Conservation (phyloP, 495 filamentous ascomycete species). For the Aspergillus egyptiacus region DNA sequence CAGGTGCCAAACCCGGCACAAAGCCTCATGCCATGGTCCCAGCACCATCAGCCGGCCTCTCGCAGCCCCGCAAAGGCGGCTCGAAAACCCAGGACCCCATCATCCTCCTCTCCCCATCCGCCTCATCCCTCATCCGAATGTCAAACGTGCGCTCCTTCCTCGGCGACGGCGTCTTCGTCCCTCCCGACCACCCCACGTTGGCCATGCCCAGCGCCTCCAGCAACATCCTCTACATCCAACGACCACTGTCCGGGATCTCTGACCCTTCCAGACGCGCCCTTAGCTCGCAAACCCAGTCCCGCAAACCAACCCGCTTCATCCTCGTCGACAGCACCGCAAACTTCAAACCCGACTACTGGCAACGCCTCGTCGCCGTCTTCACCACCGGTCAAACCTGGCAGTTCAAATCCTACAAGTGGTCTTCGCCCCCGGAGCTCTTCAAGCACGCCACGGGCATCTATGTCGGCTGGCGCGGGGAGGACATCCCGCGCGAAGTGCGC, state of each 20-base stretch:
- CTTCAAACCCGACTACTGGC: slow-evolving; percentile 98
- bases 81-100: slow-evolving; percentile 76
- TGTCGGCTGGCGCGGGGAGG: slow-evolving; percentile 86
- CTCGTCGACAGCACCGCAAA: slow-evolving; percentile 86
- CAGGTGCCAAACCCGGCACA: slow-evolving; percentile 37
- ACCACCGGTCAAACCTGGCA: slow-evolving; percentile 98
- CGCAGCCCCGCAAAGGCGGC: slow-evolving; percentile 40
- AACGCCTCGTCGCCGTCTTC: slow-evolving; percentile 91
- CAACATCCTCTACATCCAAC: slow-evolving; percentile 78
- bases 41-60: slow-evolving; percentile 39
- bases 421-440: slow-evolving; percentile 82
- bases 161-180: slow-evolving; percentile 72
- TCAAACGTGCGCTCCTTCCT: slow-evolving; percentile 96
- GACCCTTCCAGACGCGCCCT: slow-evolving; percentile 24
- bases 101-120: slow-evolving; percentile 96
- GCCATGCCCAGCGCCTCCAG: slow-evolving; percentile 46
- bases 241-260: slow-evolving; percentile 65
- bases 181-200: slow-evolving; percentile 60
- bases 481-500: slow-evolving; percentile 65
- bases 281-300: slow-evolving; percentile 39
- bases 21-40: slow-evolving; percentile 32
- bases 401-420: slow-evolving; percentile 98
- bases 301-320: slow-evolving; percentile 81
- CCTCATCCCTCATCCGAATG: slow-evolving; percentile 94
- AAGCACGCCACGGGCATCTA: slow-evolving; percentile 79